Evolutionary conservation across 108 stramenopile genomes (phyloP), one percentile per base, ranked within the genome.

Genomic region (Seminavis robusta): DNA sequence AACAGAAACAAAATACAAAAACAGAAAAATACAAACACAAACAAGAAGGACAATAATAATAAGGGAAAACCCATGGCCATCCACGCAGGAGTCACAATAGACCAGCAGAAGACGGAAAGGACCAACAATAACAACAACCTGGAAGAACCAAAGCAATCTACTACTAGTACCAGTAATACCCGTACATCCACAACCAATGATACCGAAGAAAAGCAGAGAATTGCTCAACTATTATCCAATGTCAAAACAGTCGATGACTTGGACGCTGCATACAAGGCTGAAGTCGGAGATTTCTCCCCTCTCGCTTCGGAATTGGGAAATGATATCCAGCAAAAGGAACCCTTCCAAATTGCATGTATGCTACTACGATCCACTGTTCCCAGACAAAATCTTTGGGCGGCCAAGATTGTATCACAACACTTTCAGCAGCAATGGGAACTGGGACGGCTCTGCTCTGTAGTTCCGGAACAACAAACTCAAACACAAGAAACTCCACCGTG

Each of bases 331-430:
- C 33, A 48, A 33, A 32, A 43, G 13, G 49, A 66, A 13, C 56
- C 77, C 31, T 78, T 72, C 65, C 45, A 56, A 21, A 37, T 73
- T 15, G 82, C 85, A 6, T 84, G 84, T 47, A 79, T 74, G 8
- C 66, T 92, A 41, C 49, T 92, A 19, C 73, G 91, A 37, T 88
- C 86, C 7, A 76, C 84, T 8, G 61, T 68, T 15, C 55, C 76
- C 27, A 55, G 91, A 52, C 91, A 92, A 71, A 77, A 69, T 24
- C 30, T 92, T 15, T 84, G 88, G 71, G 91, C 83, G 20, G 86
- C 69, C 33, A 67, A 65, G 55, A 54, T 54, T 28, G 55, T 84
- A 20, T 59, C 61, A 29, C 23, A 55, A 17, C 16, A 59, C 9
- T 59, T 92, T 61, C 40, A 69, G 33, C 47, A 61, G 34, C 52